Base-by-base conservation (phyloP, 2,329 filamentous ascomycete genomes). In the Exophiala bonariae region DNA sequence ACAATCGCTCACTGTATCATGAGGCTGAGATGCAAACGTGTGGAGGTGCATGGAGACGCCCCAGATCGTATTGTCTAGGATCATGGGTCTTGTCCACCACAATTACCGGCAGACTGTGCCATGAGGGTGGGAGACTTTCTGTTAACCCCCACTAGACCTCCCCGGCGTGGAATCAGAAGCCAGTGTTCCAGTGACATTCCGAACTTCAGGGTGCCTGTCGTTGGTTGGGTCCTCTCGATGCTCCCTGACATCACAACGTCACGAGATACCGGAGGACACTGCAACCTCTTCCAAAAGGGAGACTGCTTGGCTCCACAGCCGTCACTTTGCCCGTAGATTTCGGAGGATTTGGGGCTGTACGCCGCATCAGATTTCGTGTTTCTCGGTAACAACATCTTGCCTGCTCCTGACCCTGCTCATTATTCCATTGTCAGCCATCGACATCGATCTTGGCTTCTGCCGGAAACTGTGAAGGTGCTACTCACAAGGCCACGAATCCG, bases 31-130 rank as follows among this genome's bases (percentile, higher is more conserved):
- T 39, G 46, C 34, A 35, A 22, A 23, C 30, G n/a, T 30, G 20
- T 18, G 40, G 19, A 35, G n/a, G 19, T 26, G 35, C 23, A 41
- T 18, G 19, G 26, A 40, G 45, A 37, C 40, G 22, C 37, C 28
- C 35, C 28, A 34, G 35, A 44, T 49, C 34, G 41, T 39, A 31
- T 41, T 13, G 26, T 36, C 46, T 40, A 41, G 44, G 44, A 46
- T 23, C 41, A 41, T 43, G 46, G 46, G 26, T 44, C 26, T 30
- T 14, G 22, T 26, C 20, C 17, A 28, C 17, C 19, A 28, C 41
- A 35, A 28, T 31, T 23, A 19, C 46, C 23, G 36, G 44, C 33
- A 42, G 34, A 36, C 31, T 49, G 35, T 41, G 41, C 26, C 16
- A 30, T 41, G 46, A 41, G 13, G 44, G 34, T 45, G 34, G 22